Evolutionary conservation across 495 filamentous ascomycete species (phyloP), one percentile per base, ranked within the genome.

Genomic region (Geoglossum glabrum): DNA sequence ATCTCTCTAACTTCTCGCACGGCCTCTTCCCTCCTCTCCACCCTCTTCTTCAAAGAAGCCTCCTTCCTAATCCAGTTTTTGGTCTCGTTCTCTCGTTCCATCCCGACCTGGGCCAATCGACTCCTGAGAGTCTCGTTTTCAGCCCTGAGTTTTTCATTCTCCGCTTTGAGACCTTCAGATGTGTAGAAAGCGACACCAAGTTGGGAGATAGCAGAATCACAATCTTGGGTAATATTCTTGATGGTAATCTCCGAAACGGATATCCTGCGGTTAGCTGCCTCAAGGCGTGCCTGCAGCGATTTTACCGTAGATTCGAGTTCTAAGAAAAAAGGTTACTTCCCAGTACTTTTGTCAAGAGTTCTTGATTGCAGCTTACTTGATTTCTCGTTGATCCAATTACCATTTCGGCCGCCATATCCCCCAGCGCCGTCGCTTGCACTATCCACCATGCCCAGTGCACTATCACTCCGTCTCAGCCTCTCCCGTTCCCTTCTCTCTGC

Each of bases 161-260:
- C 76, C n/a, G 58, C 64, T 68, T 83, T 83, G 19, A 84, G 66
- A 55, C 83, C 79, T 58, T 84, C 80, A 0, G 73, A 72, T 50
- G 77, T 77, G n/a, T 77, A 71, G 55, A 79, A 82, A 13, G 83
- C 80, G 23, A 79, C 73, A 3, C 74, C 79, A 13, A 85, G 68
- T 47, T 85, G 81, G 31, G 76, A 76, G 28, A 84, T 73, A 6
- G 82, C 74, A 55, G 78, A 76, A 61, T 86, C 81, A 40, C 82
- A 73, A 57, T 87, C 84, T 38, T 76, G 72, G 47, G 75, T 79
- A 40, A 85, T 65, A 30, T 77, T 78, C 58, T 77, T 78, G 43
- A 81, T 66, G 6, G 75, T 71, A 19, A 78, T 74, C 55, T 85
- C 80, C n/a, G 79, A 67, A 8, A 80, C 72, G 52, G 80, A 71